Conservation (phyloP, 805 yeast genomes). For the Ogataea corticis region DNA sequence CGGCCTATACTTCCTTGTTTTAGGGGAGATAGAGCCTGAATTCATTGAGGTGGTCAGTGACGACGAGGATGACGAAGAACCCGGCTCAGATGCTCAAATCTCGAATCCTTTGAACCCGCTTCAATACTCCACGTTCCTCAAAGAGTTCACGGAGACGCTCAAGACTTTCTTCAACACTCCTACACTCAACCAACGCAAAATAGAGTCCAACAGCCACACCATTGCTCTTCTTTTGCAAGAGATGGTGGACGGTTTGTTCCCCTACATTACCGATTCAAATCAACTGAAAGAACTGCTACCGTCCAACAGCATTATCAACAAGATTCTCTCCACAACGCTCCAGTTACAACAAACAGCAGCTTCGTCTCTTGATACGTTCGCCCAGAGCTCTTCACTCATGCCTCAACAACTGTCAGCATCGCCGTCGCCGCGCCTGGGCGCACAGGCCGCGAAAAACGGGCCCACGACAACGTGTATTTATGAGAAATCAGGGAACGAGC, state of each 20-base stretch:
- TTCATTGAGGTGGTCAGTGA: slow-evolving; percentile 33
- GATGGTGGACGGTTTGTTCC: slow-evolving; percentile 75
- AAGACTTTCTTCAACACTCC: slow-evolving; percentile 42
- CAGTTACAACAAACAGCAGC: slow-evolving; percentile 36
- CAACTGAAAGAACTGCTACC: slow-evolving; percentile 71
- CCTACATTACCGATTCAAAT: slow-evolving; percentile 71
- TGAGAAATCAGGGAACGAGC: slow-evolving; percentile 38
- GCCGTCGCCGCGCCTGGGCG: slow-evolving; percentile 10
- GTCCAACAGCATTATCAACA: slow-evolving; percentile 53
- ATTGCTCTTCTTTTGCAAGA: slow-evolving; percentile 71
- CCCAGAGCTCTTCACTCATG: slow-evolving; percentile 26
- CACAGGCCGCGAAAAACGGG: slow-evolving; percentile 13
- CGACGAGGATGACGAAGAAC: slow-evolving; percentile 29
- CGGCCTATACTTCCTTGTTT: slow-evolving; percentile 17
- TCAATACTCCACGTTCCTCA: slow-evolving; percentile 43
- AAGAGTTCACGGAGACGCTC: slow-evolving; percentile 40
- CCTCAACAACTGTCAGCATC: slow-evolving; percentile 17
- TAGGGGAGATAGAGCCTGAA: slow-evolving; percentile 19
- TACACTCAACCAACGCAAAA: slow-evolving; percentile 55
- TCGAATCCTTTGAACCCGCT: slow-evolving; percentile 40
- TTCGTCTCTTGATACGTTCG: slow-evolving; percentile 29
- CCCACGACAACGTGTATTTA: slow-evolving; percentile 22
- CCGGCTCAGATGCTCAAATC: slow-evolving; percentile 5
- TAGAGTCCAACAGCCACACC: slow-evolving; percentile 71
- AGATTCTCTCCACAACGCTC: slow-evolving; percentile 45